Base-by-base conservation (phyloP, 148 eudicot species). In the Silene conica region DNA sequence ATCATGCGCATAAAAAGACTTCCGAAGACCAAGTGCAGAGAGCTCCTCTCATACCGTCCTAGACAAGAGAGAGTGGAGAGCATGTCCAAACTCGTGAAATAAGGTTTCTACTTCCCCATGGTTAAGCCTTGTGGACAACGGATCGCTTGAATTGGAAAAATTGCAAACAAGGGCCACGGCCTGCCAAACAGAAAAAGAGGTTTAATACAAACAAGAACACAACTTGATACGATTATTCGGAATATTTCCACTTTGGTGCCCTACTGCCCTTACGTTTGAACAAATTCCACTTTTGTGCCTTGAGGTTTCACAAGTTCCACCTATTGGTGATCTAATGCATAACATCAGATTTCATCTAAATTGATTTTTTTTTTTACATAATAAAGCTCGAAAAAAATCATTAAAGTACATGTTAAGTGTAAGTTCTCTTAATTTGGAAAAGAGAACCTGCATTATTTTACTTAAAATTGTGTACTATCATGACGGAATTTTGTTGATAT, bases 21-120 rank as follows among this genome's bases (percentile, higher is more conserved):
- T 66, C 15, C n/a, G 50, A 55, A 69, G 70, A 25, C n/a, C 73
- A 68, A 50, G 16, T 28, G 12, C 43, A 26, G 43, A 25, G 19
- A 58, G 73, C 50, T 58, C 54, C 61, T 28, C 31, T 46, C 73
- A 75, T 89, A 94, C 98, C 83, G 98, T 94, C 83, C 93, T 87
- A 64, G 98, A 94, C 74, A 94, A 89, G 74, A 95, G 84, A 15
- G 98, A 95, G 79, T 95, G 98, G 75, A 95, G 96, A 71, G 98
- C 98, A 85, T 95, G 98, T 52, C 98, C 98, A 81, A 95, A 95
- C 82, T 95, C 98, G 82, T 95, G 98, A 71, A 95, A 88, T 71
- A 95, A 89, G 31, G 98, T 95, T 85, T 95, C 98, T 48, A 95
- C 86, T 75, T 95, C 98, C 70, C 91, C 88, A 85, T 95, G 98